Evolutionary conservation across 202 grass and related monocot genomes (phyloP).

Genomic region (Carex sylvatica): DNA sequence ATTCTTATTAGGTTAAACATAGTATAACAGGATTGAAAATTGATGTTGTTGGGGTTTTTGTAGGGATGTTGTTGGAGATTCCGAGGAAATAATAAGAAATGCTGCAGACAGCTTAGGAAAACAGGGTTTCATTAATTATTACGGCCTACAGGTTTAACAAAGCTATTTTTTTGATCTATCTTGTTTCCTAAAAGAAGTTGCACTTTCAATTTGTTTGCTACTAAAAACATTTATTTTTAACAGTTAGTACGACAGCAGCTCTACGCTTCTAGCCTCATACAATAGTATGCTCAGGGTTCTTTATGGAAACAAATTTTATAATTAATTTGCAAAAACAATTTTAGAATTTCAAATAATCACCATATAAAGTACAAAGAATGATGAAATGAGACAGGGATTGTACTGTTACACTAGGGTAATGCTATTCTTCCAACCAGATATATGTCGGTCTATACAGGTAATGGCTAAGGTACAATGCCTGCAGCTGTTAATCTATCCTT

Average conservation of each 20-base stretch:
- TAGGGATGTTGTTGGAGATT: conserved; percentile 78
- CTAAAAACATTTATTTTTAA: not conserved
- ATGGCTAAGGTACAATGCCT: not conserved
- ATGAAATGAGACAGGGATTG: not conserved
- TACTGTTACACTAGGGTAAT: not conserved
- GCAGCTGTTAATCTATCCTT: not conserved
- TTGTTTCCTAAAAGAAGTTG: not conserved
- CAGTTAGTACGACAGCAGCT: not conserved
- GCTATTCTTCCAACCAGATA: not conserved
- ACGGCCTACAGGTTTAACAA: conserved; percentile 72
- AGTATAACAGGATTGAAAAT: conserved; percentile 26
- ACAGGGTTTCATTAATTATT: conserved; percentile 95
- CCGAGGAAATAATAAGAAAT: conserved; percentile 66
- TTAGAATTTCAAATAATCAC: not conserved
- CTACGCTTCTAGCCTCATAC: not conserved
- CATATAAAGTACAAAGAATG: not conserved
- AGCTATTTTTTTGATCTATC: conserved; percentile 15
- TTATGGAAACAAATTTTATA: not conserved
- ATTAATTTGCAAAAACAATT: not conserved
- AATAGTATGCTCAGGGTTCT: conserved; percentile 2
- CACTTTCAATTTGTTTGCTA: not conserved
- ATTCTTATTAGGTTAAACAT: conserved; percentile 1
- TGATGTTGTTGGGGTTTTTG: conserved; percentile 40
- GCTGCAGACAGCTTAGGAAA: conserved; percentile 67
- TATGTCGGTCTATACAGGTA: not conserved